Evolutionary conservation across 768 basidiomycete genomes (phyloP).

Genomic region (Tricholoma bakamatsutake): DNA sequence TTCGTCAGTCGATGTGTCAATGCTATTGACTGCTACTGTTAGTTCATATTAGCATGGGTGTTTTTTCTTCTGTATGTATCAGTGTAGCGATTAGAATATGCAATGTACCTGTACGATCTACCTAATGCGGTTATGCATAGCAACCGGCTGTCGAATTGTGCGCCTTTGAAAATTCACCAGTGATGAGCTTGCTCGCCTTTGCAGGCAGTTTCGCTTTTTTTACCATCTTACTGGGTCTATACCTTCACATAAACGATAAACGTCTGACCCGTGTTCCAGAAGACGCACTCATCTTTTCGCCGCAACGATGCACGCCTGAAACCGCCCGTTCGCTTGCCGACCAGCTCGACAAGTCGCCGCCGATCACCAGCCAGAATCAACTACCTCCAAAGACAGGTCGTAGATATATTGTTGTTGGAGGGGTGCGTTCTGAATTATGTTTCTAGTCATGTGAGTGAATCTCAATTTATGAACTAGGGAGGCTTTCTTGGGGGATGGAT

Average conservation of each 20-base stretch:
- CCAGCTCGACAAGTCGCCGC: constrained; percentile 26
- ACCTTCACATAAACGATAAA: constrained; percentile 42
- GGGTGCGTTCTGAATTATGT: constrained; percentile 29
- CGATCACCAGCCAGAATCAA: constrained; percentile 33
- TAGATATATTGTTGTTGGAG: constrained; percentile 72
- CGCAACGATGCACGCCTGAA: constrained; percentile 41
- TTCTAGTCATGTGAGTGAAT: neutral
- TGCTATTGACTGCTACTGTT: constrained; percentile 13
- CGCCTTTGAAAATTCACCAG: no score
- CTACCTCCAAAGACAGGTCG: constrained; percentile 67
- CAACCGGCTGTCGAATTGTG: no score
- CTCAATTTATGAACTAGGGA: constrained; percentile 34
- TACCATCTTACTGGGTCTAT: constrained; percentile 21
- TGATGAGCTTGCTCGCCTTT: neutral
- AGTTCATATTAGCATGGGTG: neutral
- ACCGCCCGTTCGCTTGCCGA: constrained; percentile 34
- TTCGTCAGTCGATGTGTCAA: constrained; percentile 10
- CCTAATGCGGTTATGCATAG: no score
- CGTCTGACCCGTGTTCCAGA: constrained; percentile 46
- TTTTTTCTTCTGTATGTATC: neutral
- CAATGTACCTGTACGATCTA: neutral
- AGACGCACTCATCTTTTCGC: constrained; percentile 43
- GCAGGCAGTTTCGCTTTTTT: neutral
- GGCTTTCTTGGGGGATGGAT: constrained; percentile 81
- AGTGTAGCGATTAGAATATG: neutral